These are phyloP conservation scores for Salix arbutifolia DNA, from an alignment of 345 rosid species.

Conservation along the genomic window DNA sequence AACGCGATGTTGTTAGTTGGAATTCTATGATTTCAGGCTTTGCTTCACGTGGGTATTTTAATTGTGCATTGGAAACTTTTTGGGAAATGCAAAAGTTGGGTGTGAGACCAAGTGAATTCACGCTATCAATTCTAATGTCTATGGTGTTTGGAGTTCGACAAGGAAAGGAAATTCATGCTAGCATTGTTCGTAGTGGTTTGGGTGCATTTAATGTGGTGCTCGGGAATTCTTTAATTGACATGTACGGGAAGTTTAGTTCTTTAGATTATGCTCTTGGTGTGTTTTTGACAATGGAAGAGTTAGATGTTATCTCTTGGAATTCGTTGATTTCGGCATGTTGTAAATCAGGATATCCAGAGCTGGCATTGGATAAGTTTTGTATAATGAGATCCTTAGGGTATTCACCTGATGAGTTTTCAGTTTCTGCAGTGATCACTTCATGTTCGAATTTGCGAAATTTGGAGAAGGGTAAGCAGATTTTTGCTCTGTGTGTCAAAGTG, in stretches of 20 bases:
- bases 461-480: slow-evolving; percentile 64
- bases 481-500: slow-evolving; percentile 54
- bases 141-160: slow-evolving; percentile 37
- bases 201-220: slow-evolving; percentile 44
- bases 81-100: slow-evolving; percentile 45
- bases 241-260: slow-evolving; percentile 60
- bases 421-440: slow-evolving; percentile 37
- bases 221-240: slow-evolving; percentile 63
- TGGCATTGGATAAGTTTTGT: slow-evolving; percentile 44
- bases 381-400: slow-evolving; percentile 44
- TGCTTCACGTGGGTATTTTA: slow-evolving; percentile 36
- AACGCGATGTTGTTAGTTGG: slow-evolving; percentile 63
- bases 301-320: slow-evolving; percentile 72
- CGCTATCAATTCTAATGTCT: slow-evolving; percentile 53
- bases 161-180: slow-evolving; percentile 60
- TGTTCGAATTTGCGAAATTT: slow-evolving; percentile 50
- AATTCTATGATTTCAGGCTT: slow-evolving; percentile 61
- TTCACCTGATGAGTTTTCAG: slow-evolving; percentile 51
- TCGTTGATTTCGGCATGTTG: slow-evolving; percentile 48
- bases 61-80: slow-evolving; percentile 38
- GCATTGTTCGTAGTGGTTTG: slow-evolving; percentile 43
- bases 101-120: slow-evolving; percentile 47
- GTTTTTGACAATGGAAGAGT: slow-evolving; percentile 46
- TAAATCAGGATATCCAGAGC: slow-evolving; percentile 39
- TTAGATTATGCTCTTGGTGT: slow-evolving; percentile 45